phyloP scores from a whole-genome alignment of 306 rosid genomes.

The Neltuma alba region DNA sequence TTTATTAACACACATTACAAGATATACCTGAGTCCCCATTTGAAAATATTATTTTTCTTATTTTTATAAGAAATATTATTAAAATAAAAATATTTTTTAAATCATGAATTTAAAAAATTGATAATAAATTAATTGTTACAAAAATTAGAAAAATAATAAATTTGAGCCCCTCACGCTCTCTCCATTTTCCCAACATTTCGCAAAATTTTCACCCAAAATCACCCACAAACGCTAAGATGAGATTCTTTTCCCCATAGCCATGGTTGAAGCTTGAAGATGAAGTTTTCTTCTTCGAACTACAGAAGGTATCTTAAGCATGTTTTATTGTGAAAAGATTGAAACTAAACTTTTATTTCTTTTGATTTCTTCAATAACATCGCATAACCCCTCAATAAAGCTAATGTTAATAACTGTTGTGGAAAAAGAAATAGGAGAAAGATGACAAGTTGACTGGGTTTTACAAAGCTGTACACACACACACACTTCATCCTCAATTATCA shows the following conservation, averaged over 20 bases:
- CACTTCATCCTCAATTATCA: slow-evolving; percentile 56
- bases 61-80: neutral
- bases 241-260: neutral
- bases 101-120: too few relatives aligned
- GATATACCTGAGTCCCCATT: neutral
- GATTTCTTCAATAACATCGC: neutral
- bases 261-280: neutral
- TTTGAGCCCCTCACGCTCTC: neutral
- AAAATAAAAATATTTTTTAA: too few relatives aligned
- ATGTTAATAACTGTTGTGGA: neutral
- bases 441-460: slow-evolving; percentile 52
- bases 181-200: too few relatives aligned
- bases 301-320: neutral
- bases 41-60: too few relatives aligned
- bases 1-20: too few relatives aligned
- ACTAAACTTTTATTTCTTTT: neutral
- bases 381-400: neutral
- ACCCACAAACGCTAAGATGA: neutral
- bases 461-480: slow-evolving; percentile 78
- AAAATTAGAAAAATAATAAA: too few relatives aligned
- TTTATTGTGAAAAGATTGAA: neutral
- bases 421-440: slow-evolving; percentile 11
- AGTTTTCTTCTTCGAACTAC: neutral
- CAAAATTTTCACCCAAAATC: neutral
- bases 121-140: too few relatives aligned